Percentiles rank a stretch among this genome's conserved stretches.
These are phyloP conservation scores for Chrysopogon serrulatus DNA, from an alignment of 176 grass and related monocot genomes.

Conservation along the genomic window DNA sequence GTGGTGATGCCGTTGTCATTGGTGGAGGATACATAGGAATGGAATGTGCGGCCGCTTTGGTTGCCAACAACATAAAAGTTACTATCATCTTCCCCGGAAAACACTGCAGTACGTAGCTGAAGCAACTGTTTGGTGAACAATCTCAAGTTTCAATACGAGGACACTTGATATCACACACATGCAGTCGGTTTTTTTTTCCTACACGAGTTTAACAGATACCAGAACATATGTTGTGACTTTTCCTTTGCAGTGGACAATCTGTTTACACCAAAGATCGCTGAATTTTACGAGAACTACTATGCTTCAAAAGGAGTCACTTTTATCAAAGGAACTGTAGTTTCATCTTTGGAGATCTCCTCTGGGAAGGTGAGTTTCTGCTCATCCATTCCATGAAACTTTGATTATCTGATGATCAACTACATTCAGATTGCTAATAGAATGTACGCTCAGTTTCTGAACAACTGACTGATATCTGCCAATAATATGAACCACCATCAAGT, in stretches of 20 bases:
- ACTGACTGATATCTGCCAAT: neutral
- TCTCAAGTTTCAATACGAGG: neutral
- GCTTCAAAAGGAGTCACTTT: slow-evolving; percentile 70
- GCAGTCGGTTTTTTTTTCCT: neutral
- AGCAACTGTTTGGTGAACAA: neutral
- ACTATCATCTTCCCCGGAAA: slow-evolving; percentile 81
- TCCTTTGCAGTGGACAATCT: slow-evolving; percentile 56
- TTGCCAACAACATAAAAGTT: slow-evolving; percentile 69
- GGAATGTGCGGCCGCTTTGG: slow-evolving; percentile 85
- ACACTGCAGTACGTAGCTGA: slow-evolving; percentile 70
- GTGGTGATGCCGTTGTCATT: slow-evolving; percentile 62
- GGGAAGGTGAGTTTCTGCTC: slow-evolving; percentile 42
- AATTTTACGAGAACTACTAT: slow-evolving; percentile 81
- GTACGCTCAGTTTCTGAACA: neutral
- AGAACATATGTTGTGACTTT: neutral
- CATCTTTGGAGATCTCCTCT: slow-evolving; percentile 50
- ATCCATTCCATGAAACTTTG: neutral
- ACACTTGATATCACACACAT: neutral
- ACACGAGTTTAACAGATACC: neutral
- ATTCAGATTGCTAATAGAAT: neutral
- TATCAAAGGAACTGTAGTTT: slow-evolving; percentile 51
- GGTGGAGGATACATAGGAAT: slow-evolving; percentile 92
- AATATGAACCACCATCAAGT: neutral
- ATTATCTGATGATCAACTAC: neutral
- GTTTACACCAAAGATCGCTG: slow-evolving; percentile 72